These are phyloP conservation scores for Ampelocalamus luodianensis DNA, from an alignment of 176 grass and related monocot genomes.

Conservation along the genomic window DNA sequence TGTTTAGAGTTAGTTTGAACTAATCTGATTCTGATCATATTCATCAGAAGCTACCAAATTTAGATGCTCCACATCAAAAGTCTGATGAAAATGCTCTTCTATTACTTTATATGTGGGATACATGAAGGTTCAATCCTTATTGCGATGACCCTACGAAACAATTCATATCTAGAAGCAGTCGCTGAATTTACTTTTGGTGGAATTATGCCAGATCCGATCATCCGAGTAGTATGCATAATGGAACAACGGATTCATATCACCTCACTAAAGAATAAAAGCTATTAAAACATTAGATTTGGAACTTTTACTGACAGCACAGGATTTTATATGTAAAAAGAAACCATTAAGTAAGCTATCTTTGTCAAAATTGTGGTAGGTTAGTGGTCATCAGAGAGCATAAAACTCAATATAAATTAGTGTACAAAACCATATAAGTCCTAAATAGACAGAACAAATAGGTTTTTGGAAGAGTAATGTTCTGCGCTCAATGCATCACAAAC, in stretches of 20 bases:
- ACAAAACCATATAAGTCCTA: not conserved
- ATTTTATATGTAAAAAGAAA: not conserved
- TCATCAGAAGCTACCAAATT: not conserved
- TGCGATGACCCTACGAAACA: not conserved
- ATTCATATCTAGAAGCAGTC: constrained; percentile 2
- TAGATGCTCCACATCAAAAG: not conserved
- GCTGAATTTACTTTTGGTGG: not conserved
- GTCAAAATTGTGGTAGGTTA: not conserved
- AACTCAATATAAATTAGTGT: not conserved
- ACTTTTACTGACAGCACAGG: not conserved
- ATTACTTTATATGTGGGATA: not conserved
- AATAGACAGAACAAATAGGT: not conserved
- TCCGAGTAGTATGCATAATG: not conserved
- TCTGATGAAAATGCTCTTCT: not conserved
- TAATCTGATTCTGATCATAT: not conserved
- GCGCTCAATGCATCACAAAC: not conserved
- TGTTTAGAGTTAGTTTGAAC: not conserved
- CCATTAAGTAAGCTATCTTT: not conserved
- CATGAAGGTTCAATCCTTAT: not conserved
- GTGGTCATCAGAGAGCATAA: not conserved
- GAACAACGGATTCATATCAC: constrained; percentile 11
- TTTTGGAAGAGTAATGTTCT: constrained; percentile 15
- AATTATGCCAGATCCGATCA: not conserved
- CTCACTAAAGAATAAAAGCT: not conserved
- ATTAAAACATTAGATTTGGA: not conserved